phyloP scores from a whole-genome alignment of 2,329 filamentous ascomycete species.

The Colletotrichum limetticola region DNA sequence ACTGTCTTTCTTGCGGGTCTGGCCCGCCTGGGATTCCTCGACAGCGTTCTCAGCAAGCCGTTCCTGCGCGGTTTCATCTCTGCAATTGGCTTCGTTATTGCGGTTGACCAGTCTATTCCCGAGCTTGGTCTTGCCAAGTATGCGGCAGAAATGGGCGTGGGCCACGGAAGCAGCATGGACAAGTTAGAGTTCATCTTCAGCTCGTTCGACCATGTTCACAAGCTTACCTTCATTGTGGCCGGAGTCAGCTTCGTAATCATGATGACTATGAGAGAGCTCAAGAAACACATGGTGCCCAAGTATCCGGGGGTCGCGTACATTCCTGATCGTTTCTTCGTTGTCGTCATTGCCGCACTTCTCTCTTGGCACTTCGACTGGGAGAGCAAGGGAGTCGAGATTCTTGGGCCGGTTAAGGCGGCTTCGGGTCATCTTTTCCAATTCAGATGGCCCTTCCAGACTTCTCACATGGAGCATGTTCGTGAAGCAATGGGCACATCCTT shows the following conservation, averaged over 20 bases:
- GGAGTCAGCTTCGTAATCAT: conserved; percentile 86
- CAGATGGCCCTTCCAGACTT: conserved; percentile 83
- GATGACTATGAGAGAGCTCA: conserved; percentile 88
- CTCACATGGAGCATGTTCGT: conserved; percentile 83
- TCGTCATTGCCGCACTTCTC: conserved; percentile 84
- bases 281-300: conserved; percentile 81
- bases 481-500: conserved; percentile 92
- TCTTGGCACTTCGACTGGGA: conserved; percentile 85
- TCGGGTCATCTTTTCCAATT: conserved; percentile 81
- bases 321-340: conserved; percentile 90
- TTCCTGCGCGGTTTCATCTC: conserved; percentile 97
- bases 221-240: conserved; percentile 80
- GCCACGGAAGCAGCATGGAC: conserved; percentile 86
- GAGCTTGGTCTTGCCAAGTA: conserved; percentile 81
- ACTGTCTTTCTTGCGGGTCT: conserved; percentile 90
- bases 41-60: conserved; percentile 91
- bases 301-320: conserved; percentile 87
- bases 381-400: conserved; percentile 79
- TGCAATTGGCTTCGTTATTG: conserved; percentile 95
- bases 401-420: conserved; percentile 82
- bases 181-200: conserved; percentile 84
- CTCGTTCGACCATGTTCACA: conserved; percentile 75
- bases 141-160: conserved; percentile 73
- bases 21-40: conserved; percentile 88
- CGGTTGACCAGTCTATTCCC: conserved; percentile 93